phyloP scores from a whole-genome alignment of 371 early-diverging fungal species.

The Lichtheimia ramosa region DNA sequence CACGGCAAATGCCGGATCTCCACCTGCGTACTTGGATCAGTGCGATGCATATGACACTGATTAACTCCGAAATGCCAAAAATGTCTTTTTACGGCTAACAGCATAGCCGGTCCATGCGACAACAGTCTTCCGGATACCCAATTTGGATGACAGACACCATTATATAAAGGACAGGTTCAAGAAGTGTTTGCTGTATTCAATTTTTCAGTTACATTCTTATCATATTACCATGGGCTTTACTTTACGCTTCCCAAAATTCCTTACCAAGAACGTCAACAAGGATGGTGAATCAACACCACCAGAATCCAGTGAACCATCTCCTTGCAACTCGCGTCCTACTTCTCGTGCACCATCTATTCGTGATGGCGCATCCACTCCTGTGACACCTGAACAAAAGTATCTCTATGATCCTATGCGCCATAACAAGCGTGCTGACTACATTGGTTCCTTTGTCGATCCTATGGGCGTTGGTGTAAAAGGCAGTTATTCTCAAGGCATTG shows the following conservation, averaged over 20 bases:
- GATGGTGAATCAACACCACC: constrained; percentile 7
- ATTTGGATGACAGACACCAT: neutral
- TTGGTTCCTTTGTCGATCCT: constrained; percentile 39
- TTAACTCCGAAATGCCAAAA: too few relatives aligned
- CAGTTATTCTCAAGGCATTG: constrained; percentile 18
- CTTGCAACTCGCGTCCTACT: constrained; percentile 2
- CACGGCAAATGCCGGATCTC: too few relatives aligned
- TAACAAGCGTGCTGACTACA: constrained; percentile 30
- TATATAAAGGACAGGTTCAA: constrained; percentile 4
- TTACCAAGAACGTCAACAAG: constrained; percentile 4
- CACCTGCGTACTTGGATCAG: neutral
- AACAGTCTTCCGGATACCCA: constrained; percentile 11
- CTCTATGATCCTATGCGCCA: constrained; percentile 44
- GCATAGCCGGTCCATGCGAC: neutral
- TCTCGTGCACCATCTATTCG: constrained; percentile 4
- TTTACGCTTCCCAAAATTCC: constrained; percentile 4
- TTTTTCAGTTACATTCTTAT: neutral
- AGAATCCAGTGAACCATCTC: constrained; percentile 3
- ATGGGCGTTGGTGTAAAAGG: constrained; percentile 30
- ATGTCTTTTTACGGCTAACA: neutral
- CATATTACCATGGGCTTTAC: constrained; percentile 6
- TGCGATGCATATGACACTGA: too few relatives aligned
- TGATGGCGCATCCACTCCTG: neutral
- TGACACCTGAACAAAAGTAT: constrained; percentile 16
- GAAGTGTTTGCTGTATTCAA: neutral